A percentile compares a stretch with the other conserved stretches of the same genome.
Evolutionary conservation across 768 basidiomycete genomes (phyloP).

Genomic region (Russula emetica): DNA sequence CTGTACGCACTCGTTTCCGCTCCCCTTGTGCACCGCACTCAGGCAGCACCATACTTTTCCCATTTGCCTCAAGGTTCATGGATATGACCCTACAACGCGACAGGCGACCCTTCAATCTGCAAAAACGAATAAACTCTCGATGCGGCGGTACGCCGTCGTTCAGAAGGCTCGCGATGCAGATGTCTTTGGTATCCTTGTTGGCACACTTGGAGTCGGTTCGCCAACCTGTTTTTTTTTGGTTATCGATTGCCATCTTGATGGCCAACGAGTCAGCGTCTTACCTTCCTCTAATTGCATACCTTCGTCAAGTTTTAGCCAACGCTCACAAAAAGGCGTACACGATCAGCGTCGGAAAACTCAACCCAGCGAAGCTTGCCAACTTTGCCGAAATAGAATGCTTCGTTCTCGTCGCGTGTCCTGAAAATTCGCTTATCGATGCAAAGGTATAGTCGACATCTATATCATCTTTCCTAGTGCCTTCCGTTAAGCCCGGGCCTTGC

Average conservation of each 20-base stretch:
- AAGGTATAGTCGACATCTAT: conserved; percentile 42
- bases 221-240: not conserved
- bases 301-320: conserved; percentile 48
- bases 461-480: not conserved
- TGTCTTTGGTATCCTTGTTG: conserved; percentile 92
- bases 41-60: not conserved
- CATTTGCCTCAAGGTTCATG: conserved; percentile 54
- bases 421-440: conserved; percentile 51
- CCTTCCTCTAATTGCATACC: conserved; percentile 54
- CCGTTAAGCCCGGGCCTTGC: too few species aligned
- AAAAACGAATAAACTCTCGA: conserved; percentile 75
- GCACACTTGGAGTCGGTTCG: conserved; percentile 39
- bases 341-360: conserved; percentile 86
- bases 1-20: conserved; percentile 38
- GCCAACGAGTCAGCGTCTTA: conserved; percentile 59
- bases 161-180: conserved; percentile 90
- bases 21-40: not conserved
- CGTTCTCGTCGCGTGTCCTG: conserved; percentile 82
- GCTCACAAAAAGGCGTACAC: conserved; percentile 49
- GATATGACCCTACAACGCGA: conserved; percentile 60
- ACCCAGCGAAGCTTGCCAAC: conserved; percentile 91
- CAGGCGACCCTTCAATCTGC: conserved; percentile 53
- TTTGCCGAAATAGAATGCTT: conserved; percentile 97
- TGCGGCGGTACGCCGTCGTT: conserved; percentile 77
- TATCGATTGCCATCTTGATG: conserved; percentile 7